Evolutionary conservation across 1,139 yeast species (phyloP), one percentile per base, ranked within the genome.

Genomic region (Candida smagusa): DNA sequence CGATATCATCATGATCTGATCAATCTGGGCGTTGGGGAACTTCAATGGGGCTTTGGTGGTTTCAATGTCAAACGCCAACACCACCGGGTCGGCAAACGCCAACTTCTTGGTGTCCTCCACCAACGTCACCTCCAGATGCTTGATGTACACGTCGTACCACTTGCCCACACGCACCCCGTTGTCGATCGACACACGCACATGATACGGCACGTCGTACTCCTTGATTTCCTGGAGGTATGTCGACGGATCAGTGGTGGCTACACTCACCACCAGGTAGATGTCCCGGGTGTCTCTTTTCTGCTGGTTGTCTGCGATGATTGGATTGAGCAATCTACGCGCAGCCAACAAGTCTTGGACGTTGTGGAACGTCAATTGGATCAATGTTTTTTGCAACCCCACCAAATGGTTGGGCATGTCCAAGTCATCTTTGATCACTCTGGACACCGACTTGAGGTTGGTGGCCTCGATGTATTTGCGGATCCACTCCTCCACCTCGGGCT

Each of bases 1-100:
- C 2, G 98, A 94, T 40, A 94, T 92, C 98, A 94, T 94, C 97
- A 94, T 94, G 33, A 94, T 77, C 60, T 88, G 95, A 64, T 94
- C 99, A n/a, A 85, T 72, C 13, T 84, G 72, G 4, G 97, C 77
- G 54, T 88, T 98, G 0, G 99, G 99, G 49, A 94, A 94, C 56
- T 94, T 94, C 41, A 94, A 73, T 1, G 98, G 97, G 12, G 95
- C 89, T 58, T 94, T 94, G 4, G 97, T 89, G 1, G 99, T 94
- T 68, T 94, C 99, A 39, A 94, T 94, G 74, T 94, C 99, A 56
- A 87, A 94, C 1, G 98, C 98, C 56, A 94, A 63, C 4, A 94
- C 92, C 8, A 94, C 97, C 0, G 98, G 98, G 57, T 94, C 98
- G 4, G 98, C 96, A 63, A 95, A 94, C 31, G 95, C 95, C 39